These are phyloP conservation scores for Tulasnella sp. DNA, from an alignment of 768 basidiomycete species.

Conservation along the genomic window DNA sequence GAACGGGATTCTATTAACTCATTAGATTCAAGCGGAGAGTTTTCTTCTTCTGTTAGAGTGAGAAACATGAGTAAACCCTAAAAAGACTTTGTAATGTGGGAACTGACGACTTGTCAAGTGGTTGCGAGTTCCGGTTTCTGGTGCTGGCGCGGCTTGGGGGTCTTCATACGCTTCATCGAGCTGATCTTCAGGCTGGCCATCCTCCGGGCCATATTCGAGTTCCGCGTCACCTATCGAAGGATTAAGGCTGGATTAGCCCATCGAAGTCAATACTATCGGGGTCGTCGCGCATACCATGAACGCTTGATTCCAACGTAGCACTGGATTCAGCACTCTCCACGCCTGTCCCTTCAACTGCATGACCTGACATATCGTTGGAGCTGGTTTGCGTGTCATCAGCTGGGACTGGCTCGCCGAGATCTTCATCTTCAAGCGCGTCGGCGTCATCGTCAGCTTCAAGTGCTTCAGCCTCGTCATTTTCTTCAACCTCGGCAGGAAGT, in stretches of 20 bases:
- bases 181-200: neutral
- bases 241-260: neutral
- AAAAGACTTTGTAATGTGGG: neutral
- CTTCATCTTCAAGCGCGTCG: neutral
- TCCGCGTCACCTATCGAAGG: neutral
- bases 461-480: neutral
- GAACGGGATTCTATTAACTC: neutral
- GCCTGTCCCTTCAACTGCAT: neutral
- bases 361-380: neutral
- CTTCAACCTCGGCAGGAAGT: neutral
- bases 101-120: neutral
- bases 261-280: neutral
- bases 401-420: neutral
- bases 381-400: neutral
- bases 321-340: slow-evolving; percentile 9
- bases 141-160: neutral
- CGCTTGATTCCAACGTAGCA: slow-evolving; percentile 11
- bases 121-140: neutral
- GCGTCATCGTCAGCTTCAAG: neutral
- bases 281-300: slow-evolving; percentile 2
- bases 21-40: neutral
- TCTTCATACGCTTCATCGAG: neutral
- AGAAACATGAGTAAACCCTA: neutral
- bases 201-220: neutral
- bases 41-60: neutral